phyloP scores from a whole-genome alignment of 2,329 filamentous ascomycete genomes.

The Fusarium annulatum region DNA sequence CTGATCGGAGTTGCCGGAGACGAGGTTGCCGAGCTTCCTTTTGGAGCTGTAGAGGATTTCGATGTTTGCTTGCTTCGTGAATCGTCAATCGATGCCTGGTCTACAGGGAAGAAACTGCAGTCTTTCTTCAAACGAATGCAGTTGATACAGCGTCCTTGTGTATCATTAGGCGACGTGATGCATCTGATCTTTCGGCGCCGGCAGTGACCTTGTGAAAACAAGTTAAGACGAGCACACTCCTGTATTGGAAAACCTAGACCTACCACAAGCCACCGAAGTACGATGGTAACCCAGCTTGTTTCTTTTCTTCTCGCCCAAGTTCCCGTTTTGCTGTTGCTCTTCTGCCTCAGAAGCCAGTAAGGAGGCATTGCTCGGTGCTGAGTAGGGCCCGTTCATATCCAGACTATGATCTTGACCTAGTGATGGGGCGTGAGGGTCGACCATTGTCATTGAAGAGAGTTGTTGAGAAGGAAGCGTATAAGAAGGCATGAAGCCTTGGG shows the following conservation, averaged over 20 bases:
- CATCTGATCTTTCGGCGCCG: constrained; percentile 94
- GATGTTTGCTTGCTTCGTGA: constrained; percentile 56
- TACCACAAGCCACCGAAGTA: constrained; percentile 95
- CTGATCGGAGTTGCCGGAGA: constrained; percentile 60
- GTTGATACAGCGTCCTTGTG: constrained; percentile 84
- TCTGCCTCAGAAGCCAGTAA: constrained; percentile 53
- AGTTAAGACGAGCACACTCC: constrained; percentile 1
- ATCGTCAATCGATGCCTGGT: constrained; percentile 72
- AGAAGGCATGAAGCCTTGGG: constrained; percentile 50
- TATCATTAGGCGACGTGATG: constrained; percentile 78
- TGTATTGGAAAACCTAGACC: constrained; percentile 55
- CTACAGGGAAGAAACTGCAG: constrained; percentile 91
- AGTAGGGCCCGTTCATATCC: constrained; percentile 61
- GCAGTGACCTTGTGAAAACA: constrained; percentile 76
- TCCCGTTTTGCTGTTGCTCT: constrained; percentile 45
- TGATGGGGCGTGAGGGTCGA: constrained; percentile 49
- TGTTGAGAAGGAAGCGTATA: constrained; percentile 46
- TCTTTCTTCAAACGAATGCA: constrained; percentile 96
- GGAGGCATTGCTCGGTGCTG: constrained; percentile 60
- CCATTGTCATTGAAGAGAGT: constrained; percentile 48
- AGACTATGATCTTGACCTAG: constrained; percentile 50
- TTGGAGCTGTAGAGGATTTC: constrained; percentile 53
- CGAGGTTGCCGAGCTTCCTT: constrained; percentile 58
- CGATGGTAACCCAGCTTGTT: constrained; percentile 97
- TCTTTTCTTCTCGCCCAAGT: constrained; percentile 68